Conservation (phyloP, 1,284 basidiomycete genomes). For the Gomphus bonarii region DNA sequence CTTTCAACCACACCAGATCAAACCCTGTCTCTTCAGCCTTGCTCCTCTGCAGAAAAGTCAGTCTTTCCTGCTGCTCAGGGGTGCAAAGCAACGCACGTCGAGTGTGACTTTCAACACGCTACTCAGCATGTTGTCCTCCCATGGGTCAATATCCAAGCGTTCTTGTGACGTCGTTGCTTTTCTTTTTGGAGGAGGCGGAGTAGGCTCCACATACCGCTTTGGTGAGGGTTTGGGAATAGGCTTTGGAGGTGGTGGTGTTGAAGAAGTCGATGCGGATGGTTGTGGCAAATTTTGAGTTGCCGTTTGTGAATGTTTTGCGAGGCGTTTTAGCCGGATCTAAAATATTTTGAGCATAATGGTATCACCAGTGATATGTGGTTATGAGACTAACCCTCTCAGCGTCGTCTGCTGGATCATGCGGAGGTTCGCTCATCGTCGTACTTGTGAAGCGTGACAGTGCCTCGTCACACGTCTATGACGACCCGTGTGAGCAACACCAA, state of each 20-base stretch:
- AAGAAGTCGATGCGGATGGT: slow-evolving; percentile 21
- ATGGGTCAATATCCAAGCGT: slow-evolving; percentile 48
- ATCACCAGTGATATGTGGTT: not conserved
- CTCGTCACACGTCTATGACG: not conserved
- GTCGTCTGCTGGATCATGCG: slow-evolving; percentile 34
- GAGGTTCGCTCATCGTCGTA: slow-evolving; percentile 10
- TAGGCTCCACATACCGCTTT: slow-evolving; percentile 17
- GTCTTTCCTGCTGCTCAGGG: slow-evolving; percentile 1
- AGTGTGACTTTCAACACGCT: slow-evolving; percentile 73
- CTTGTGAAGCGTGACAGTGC: not conserved
- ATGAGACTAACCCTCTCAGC: slow-evolving; percentile 53
- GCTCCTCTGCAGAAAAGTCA: slow-evolving; percentile 37
- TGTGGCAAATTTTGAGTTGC: slow-evolving; percentile 25
- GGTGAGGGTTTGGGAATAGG: slow-evolving; percentile 16
- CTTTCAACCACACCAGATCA: slow-evolving; percentile 78
- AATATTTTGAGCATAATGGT: not conserved
- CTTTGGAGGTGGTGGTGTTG: slow-evolving; percentile 23
- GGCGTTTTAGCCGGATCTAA: slow-evolving; percentile 81
- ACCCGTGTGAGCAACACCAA: not conserved
- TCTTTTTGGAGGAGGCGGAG: slow-evolving; percentile 32
- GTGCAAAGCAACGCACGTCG: slow-evolving; percentile 40
- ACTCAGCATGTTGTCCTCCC: slow-evolving; percentile 67
- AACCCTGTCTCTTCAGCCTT: slow-evolving; percentile 62
- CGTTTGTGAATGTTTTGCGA: slow-evolving; percentile 61
- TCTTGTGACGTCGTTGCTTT: slow-evolving; percentile 26